Evolutionary conservation across 1,284 basidiomycete genomes (phyloP).

Genomic region (Nidula niveotomentosa): DNA sequence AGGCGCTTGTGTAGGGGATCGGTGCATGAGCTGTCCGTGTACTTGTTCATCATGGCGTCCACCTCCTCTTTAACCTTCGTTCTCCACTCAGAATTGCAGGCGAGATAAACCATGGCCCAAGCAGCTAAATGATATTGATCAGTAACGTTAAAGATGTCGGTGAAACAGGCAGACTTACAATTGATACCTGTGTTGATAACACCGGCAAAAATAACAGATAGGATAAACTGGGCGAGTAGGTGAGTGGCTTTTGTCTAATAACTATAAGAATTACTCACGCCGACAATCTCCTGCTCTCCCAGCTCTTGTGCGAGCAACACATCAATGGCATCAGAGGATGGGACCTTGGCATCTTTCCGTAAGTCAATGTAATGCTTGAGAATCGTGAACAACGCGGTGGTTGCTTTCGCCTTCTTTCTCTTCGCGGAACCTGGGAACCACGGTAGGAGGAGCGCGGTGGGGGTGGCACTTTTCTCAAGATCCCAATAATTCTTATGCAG

Average conservation of each 20-base stretch:
- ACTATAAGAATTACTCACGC: slow-evolving; percentile 14
- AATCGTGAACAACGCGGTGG: slow-evolving; percentile 22
- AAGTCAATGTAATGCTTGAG: slow-evolving; percentile 25
- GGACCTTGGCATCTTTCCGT: slow-evolving; percentile 19
- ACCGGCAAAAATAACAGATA: slow-evolving; percentile 31
- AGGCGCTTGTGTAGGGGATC: slow-evolving; percentile 27
- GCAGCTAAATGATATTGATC: slow-evolving; percentile 15
- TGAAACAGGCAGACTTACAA: slow-evolving; percentile 14
- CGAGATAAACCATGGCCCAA: slow-evolving; percentile 29
- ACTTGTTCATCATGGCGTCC: slow-evolving; percentile 18
- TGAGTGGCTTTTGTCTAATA: not conserved
- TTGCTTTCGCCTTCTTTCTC: slow-evolving; percentile 24
- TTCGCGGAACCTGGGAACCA: slow-evolving; percentile 33
- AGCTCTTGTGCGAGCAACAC: slow-evolving; percentile 17
- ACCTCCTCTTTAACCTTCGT: slow-evolving; percentile 19
- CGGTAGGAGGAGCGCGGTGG: slow-evolving; percentile 30
- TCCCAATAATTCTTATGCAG: slow-evolving; percentile 26
- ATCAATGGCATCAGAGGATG: slow-evolving; percentile 30
- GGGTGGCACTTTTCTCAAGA: slow-evolving; percentile 31
- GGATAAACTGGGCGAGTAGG: slow-evolving; percentile 20
- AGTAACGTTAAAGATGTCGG: not conserved
- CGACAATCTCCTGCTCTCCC: slow-evolving; percentile 23
- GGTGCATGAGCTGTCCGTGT: slow-evolving; percentile 16
- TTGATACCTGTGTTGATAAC: slow-evolving; percentile 32
- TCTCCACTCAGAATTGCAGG: slow-evolving; percentile 25